phyloP scores from a whole-genome alignment of 495 filamentous ascomycete genomes.

The Stereocaulon alpinum region DNA sequence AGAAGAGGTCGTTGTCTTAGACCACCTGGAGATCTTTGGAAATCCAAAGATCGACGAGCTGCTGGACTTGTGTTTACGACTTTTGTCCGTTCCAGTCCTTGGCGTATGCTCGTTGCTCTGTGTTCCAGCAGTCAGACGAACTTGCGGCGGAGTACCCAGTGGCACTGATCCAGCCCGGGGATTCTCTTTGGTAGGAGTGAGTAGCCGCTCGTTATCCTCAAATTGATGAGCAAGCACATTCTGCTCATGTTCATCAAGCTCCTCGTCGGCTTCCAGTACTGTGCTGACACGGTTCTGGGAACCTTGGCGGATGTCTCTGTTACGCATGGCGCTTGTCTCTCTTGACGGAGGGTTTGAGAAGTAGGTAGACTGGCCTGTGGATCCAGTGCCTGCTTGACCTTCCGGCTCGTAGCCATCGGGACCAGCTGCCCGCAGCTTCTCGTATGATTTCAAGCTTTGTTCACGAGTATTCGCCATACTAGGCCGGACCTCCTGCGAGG shows the following conservation, averaged over 20 bases:
- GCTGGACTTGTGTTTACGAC: constrained; percentile 82
- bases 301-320: constrained; percentile 48
- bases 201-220: constrained; percentile 40
- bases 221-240: constrained; percentile 31
- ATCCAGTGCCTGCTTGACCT: constrained; percentile 66
- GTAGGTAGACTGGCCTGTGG: constrained; percentile 67
- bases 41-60: constrained; percentile 64
- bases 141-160: constrained; percentile 62
- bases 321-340: constrained; percentile 46
- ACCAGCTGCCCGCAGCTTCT: constrained; percentile 20
- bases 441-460: constrained; percentile 34
- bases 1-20: constrained; percentile 87
- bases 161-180: constrained; percentile 52
- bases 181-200: constrained; percentile 31
- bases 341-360: constrained; percentile 57
- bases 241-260: constrained; percentile 47
- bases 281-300: constrained; percentile 78
- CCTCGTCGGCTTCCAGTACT: constrained; percentile 70
- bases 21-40: constrained; percentile 94
- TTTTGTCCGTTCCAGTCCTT: constrained; percentile 56
- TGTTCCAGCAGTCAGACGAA: constrained; percentile 41
- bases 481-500: constrained; percentile 35
- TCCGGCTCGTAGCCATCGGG: constrained; percentile 70
- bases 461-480: constrained; percentile 24
- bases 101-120: constrained; percentile 71